Percentiles rank a stretch among this genome's conserved stretches.
These are phyloP conservation scores for Yamadazyma akitaensis DNA, from an alignment of 805 yeast genomes.

Conservation along the genomic window DNA sequence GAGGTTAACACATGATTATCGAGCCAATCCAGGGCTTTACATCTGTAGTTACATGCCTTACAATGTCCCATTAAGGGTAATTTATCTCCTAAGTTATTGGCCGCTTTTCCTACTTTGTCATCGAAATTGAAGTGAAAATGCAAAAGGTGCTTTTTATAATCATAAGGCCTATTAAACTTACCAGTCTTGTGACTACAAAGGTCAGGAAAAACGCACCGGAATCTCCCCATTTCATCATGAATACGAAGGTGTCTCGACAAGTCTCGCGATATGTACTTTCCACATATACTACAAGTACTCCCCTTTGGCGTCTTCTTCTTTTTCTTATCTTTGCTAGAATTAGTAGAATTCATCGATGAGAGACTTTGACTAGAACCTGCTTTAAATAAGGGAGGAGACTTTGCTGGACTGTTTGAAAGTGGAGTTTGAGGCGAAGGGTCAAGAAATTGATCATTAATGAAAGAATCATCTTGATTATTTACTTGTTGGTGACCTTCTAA, in stretches of 20 bases:
- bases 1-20: constrained; percentile 48
- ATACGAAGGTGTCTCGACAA: constrained; percentile 41
- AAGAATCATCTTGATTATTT: background rate
- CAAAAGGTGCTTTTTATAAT: constrained; percentile 42
- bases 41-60: constrained; percentile 47
- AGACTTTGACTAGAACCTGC: constrained; percentile 13
- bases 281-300: constrained; percentile 37
- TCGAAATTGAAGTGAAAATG: constrained; percentile 42
- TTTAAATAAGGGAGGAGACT: constrained; percentile 5
- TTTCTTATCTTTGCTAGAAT: constrained; percentile 9
- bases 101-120: constrained; percentile 37
- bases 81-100: constrained; percentile 40
- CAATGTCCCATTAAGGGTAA: constrained; percentile 37
- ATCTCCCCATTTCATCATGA: constrained; percentile 42
- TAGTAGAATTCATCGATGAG: constrained; percentile 13
- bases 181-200: constrained; percentile 42
- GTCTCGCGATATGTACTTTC: constrained; percentile 40
- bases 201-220: constrained; percentile 40
- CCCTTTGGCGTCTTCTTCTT: constrained; percentile 34
- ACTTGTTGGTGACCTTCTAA: background rate
- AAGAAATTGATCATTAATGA: background rate
- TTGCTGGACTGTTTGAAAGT: constrained; percentile 5
- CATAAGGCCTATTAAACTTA: constrained; percentile 44
- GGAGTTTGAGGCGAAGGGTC: constrained; percentile 5
- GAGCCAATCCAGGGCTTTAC: constrained; percentile 54